Evolutionary conservation across 1,284 basidiomycete species (phyloP).

Genomic region (Cutaneotrichosporon sp.): DNA sequence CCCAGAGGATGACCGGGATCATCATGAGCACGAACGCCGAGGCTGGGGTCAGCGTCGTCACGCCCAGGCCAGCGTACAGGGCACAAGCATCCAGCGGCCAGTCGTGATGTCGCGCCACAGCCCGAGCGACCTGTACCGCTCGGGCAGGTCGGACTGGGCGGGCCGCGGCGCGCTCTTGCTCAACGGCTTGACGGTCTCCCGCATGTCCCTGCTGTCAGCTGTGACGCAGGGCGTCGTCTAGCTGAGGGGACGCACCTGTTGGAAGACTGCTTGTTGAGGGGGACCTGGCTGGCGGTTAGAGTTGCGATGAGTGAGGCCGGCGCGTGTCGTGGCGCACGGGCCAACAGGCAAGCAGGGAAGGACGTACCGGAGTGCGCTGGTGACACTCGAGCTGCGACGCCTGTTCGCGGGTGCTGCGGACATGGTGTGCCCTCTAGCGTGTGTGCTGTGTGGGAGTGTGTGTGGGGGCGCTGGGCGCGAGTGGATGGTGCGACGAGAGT

Average conservation of each 20-base stretch:
- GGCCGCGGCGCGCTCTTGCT: conserved; percentile 27
- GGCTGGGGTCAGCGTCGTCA: conserved; percentile 52
- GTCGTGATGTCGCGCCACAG: conserved; percentile 59
- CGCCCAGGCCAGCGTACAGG: conserved; percentile 58
- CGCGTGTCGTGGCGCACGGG: conserved; percentile 4
- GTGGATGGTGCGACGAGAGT: neutral
- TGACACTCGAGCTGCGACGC: conserved; percentile 43
- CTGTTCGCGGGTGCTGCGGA: conserved; percentile 18
- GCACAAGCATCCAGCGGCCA: conserved; percentile 71
- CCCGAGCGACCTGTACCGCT: conserved; percentile 48
- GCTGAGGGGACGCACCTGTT: conserved; percentile 16
- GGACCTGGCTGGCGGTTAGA: conserved; percentile 38
- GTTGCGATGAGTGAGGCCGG: neutral
- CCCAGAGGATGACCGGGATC: conserved; percentile 69
- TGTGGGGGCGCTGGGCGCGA: neutral
- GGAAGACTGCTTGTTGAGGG: conserved; percentile 37
- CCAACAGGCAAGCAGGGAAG: neutral
- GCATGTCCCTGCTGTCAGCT: conserved; percentile 1
- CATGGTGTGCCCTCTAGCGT: conserved; percentile 8
- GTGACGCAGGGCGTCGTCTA: too few relatives aligned
- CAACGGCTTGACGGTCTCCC: conserved; percentile 38
- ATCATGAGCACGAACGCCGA: conserved; percentile 72
- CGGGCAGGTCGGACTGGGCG: conserved; percentile 27
- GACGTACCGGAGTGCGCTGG: conserved; percentile 42
- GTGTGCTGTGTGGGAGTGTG: neutral